Conservation (phyloP, 257 asterid species). For the Nicotiana noctiflora region DNA sequence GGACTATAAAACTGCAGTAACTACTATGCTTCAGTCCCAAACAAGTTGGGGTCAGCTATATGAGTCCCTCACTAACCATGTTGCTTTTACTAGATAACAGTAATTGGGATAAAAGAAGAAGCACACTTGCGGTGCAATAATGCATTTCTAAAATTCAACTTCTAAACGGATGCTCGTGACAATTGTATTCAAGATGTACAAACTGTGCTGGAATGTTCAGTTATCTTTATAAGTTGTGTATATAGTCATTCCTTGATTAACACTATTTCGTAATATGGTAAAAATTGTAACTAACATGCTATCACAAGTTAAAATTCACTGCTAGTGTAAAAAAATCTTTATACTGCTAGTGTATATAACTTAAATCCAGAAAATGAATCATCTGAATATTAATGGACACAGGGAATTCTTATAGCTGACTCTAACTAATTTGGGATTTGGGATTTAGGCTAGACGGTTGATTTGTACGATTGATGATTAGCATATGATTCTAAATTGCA, state of each 20-base stretch:
- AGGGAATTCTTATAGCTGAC: background rate
- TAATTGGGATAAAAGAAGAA: background rate
- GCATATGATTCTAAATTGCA: background rate
- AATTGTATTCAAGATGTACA: background rate
- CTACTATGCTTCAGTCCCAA: too few relatives aligned
- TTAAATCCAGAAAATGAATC: background rate
- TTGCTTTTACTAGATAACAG: too few relatives aligned
- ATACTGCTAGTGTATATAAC: too few relatives aligned
- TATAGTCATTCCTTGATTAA: background rate
- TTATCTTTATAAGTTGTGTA: background rate
- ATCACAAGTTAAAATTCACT: too few relatives aligned
- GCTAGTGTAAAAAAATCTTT: too few relatives aligned
- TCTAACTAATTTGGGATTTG: background rate
- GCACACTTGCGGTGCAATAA: background rate
- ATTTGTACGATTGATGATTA: background rate
- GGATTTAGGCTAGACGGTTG: background rate
- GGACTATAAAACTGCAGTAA: background rate
- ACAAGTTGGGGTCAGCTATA: too few relatives aligned
- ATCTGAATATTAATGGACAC: background rate
- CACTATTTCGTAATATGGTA: too few relatives aligned
- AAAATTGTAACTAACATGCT: too few relatives aligned
- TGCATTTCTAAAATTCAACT: background rate
- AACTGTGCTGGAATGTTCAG: background rate
- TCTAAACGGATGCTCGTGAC: background rate
- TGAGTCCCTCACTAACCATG: too few relatives aligned